Base-by-base conservation (phyloP, 2,329 filamentous ascomycete species). In the Claviceps purpurea region DNA sequence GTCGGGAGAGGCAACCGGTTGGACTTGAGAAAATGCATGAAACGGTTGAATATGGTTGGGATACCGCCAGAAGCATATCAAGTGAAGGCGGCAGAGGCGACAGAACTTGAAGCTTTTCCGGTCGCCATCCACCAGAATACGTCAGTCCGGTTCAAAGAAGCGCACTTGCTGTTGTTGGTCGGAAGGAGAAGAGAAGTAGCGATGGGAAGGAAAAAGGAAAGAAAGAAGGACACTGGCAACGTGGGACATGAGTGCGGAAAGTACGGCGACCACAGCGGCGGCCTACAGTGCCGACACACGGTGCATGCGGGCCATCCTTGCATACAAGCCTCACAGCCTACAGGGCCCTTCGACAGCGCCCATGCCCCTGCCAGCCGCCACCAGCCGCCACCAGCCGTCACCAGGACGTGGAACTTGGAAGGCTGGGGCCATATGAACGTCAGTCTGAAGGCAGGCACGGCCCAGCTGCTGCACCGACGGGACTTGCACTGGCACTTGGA, bases 51-150 rank as follows among this genome's bases (percentile, higher is more conserved):
- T 34, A 11, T 11, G 30, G 4, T 34, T 34, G 30, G 10, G 57
- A 58, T 52, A 54, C 55, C 57, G 58, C 61, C 56, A 57, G 57
- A 53, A 60, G 59, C 62, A 64, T 64, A 53, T 57, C 57, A 62
- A 57, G 59, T 61, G 53, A 51, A 53, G 51, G 55, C 53, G 56
- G 53, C 54, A 40, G 51, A 50, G 56, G 55, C 44, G 52, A 50
- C 54, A 51, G 50, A 55, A 50, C 48, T 49, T 54, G 55, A 57
- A 58, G 55, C 61, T 59, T 64, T 60, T 59, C 59, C 60, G 63
- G 61, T 60, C 54, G 59, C 63, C 57, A 54, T 59, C 52, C 43
- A 14, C 26, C 48, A 16, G 39, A 34, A 59, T 57, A 34, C 56
- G 47, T 50, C 48, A 41, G 41, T 49, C 39, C 47, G 39, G 56